Evolutionary conservation across 2,329 filamentous ascomycete species (phyloP).

Genomic region (Eutypella sp.): DNA sequence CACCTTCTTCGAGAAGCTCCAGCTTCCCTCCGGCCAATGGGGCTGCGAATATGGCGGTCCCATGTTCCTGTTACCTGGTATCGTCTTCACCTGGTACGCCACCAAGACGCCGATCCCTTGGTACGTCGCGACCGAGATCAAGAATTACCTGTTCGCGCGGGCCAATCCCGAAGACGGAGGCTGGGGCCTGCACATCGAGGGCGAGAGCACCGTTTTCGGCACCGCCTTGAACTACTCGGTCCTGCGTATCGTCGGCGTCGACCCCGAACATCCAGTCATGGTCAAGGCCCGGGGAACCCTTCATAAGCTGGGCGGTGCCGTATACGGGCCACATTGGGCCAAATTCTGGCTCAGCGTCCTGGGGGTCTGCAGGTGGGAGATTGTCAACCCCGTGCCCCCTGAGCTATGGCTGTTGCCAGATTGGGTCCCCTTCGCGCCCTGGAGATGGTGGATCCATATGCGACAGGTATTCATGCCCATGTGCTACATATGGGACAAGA

Average conservation of each 20-base stretch:
- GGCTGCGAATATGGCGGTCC: conserved; percentile 96
- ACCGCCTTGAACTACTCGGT: conserved; percentile 82
- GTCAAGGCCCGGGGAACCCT: conserved; percentile 76
- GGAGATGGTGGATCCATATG: conserved; percentile 98
- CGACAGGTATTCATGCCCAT: conserved; percentile 94
- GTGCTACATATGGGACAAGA: conserved; percentile 82
- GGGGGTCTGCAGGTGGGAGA: conserved; percentile 80
- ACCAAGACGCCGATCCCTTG: conserved; percentile 82
- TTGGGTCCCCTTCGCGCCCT: conserved; percentile 84
- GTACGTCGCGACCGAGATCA: conserved; percentile 80
- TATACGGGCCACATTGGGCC: conserved; percentile 86
- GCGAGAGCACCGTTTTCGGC: conserved; percentile 85
- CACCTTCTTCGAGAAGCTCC: conserved; percentile 82
- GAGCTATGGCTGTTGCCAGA: conserved; percentile 92
- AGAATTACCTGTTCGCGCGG: conserved; percentile 82
- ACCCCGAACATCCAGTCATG: conserved; percentile 79
- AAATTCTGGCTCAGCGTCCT: conserved; percentile 92
- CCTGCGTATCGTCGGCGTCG: conserved; percentile 76
- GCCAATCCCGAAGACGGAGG: conserved; percentile 87
- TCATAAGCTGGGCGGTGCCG: conserved; percentile 79
- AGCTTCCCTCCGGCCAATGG: conserved; percentile 88
- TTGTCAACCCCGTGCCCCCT: conserved; percentile 89
- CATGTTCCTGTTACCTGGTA: conserved; percentile 86
- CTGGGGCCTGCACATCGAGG: conserved; percentile 95
- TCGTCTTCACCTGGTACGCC: conserved; percentile 82